Percentiles rank a stretch among this genome's conserved stretches.
Evolutionary conservation across 2,329 filamentous ascomycete genomes (phyloP).

Genomic region (Sporothrix euskadiensis): DNA sequence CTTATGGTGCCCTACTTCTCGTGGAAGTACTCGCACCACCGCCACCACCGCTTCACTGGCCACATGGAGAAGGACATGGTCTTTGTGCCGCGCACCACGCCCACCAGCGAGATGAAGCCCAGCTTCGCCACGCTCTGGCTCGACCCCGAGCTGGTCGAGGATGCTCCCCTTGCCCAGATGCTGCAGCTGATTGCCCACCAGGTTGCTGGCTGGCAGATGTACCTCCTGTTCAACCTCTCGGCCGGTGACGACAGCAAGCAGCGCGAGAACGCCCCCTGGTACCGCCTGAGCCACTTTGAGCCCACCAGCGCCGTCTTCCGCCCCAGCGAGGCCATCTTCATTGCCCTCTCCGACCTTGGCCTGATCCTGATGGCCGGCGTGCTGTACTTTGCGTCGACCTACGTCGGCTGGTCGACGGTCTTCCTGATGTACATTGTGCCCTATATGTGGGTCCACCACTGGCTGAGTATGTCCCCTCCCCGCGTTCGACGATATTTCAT

Average conservation of each 20-base stretch:
- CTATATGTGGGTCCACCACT: conserved; percentile 98
- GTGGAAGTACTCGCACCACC: conserved; percentile 98
- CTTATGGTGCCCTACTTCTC: conserved; percentile 94
- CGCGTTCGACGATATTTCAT: background rate
- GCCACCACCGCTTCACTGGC: conserved; percentile 99
- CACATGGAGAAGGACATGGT: conserved; percentile 99
- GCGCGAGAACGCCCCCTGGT: conserved; percentile 73
- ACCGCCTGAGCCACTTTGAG: conserved; percentile 87
- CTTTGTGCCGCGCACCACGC: conserved; percentile 82
- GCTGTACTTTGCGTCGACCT: conserved; percentile 70
- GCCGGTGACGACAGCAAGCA: conserved; percentile 90
- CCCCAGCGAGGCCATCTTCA: conserved; percentile 83
- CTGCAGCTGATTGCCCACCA: conserved; percentile 69
- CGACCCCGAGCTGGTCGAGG: conserved; percentile 68
- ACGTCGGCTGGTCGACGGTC: conserved; percentile 81
- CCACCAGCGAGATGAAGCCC: conserved; percentile 79
- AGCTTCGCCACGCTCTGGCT: conserved; percentile 92
- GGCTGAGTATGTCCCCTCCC: conserved; percentile 78
- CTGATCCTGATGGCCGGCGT: conserved; percentile 61
- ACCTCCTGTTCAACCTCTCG: conserved; percentile 87
- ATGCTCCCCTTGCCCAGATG: conserved; percentile 60
- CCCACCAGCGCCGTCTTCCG: conserved; percentile 88
- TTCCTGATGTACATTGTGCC: conserved; percentile 92
- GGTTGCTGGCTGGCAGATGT: conserved; percentile 87
- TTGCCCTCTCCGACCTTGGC: conserved; percentile 83